Base-by-base conservation (phyloP, 495 filamentous ascomycete species). In the Hyaloscypha bicolor region DNA sequence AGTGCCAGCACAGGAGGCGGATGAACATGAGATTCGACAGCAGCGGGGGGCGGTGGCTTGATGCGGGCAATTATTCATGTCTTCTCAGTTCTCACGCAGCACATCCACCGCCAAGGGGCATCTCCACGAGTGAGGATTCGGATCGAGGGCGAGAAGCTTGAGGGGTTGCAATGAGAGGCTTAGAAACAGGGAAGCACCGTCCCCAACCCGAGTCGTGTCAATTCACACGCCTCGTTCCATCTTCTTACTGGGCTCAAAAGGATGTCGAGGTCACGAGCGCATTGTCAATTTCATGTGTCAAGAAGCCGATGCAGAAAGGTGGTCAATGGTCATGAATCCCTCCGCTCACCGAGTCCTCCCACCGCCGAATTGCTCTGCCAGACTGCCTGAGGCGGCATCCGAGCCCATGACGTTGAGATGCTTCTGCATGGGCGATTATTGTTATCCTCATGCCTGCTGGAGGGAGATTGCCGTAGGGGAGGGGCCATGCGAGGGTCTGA, bases 11-110 rank as follows among this genome's bases (percentile, higher is more conserved):
- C 42, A 69, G 66, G 51, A 29, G 25, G 63, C 35, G 25, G 14
- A 37, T 29, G 31, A 33, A 22, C 45, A 55, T 31, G 22, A 69
- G 5, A 35, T 37, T 57, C 55, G 22, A 12, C 60, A 68, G 35
- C 48, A 31, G 68, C 33, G 35, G 57, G 33, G 62, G 42, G 45
- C n/a, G 45, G 55, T 70, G 62, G 68, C 62, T 70, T 60, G 55
- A 58, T 52, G 68, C 63, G 63, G 63, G 63, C 68, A 69, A 60
- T 64, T 45, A 4, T 19, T 4, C 58, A 63, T 59, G 31, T 59
- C 53, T 21, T 55, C 42, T 14, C 42, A 19, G 39, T 21, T 55
- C 42, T 14, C 42, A 19, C 12, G 35, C 35, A 48, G 16, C 42
- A 4, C 42, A 48, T 9, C 25, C 53, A 56, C 16, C 16, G 30